These are phyloP conservation scores for Herpetospermum pedunculosum DNA, from an alignment of 306 rosid genomes.

Conservation along the genomic window DNA sequence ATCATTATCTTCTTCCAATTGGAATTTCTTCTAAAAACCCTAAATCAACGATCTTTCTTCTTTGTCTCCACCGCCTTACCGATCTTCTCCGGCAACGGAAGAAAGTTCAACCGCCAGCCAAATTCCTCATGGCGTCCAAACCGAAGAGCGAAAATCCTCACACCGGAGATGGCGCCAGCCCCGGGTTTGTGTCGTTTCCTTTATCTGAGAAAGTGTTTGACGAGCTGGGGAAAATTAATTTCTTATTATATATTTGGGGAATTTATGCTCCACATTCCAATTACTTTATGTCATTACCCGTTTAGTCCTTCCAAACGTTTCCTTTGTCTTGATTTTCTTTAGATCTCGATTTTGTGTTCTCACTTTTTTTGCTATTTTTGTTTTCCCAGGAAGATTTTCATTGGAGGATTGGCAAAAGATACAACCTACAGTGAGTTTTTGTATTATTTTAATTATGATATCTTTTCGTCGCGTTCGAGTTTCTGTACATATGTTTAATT, in stretches of 20 bases:
- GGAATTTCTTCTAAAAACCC: neutral
- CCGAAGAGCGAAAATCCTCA: slow-evolving; percentile 47
- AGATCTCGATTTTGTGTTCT: neutral
- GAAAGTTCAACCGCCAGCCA: neutral
- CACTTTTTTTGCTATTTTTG: neutral
- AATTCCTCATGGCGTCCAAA: slow-evolving; percentile 46
- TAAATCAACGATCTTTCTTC: neutral
- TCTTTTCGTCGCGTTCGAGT: neutral
- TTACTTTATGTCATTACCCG: neutral
- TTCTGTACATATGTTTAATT: neutral
- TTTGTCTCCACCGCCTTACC: neutral
- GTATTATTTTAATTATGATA: neutral
- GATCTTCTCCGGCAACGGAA: neutral
- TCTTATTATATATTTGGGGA: neutral
- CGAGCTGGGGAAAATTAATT: neutral
- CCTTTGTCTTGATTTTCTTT: neutral
- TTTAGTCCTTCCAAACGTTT: neutral
- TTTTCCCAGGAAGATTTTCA: slow-evolving; percentile 74
- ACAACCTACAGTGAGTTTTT: slow-evolving; percentile 44
- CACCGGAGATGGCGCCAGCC: slow-evolving; percentile 77
- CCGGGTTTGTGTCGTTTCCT: slow-evolving; percentile 42
- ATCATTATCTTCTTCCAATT: neutral
- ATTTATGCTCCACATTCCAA: neutral
- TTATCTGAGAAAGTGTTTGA: neutral
- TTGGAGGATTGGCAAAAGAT: slow-evolving; percentile 91